Conservation (phyloP, 1,284 basidiomycete species). For the Tylopilus sp. region DNA sequence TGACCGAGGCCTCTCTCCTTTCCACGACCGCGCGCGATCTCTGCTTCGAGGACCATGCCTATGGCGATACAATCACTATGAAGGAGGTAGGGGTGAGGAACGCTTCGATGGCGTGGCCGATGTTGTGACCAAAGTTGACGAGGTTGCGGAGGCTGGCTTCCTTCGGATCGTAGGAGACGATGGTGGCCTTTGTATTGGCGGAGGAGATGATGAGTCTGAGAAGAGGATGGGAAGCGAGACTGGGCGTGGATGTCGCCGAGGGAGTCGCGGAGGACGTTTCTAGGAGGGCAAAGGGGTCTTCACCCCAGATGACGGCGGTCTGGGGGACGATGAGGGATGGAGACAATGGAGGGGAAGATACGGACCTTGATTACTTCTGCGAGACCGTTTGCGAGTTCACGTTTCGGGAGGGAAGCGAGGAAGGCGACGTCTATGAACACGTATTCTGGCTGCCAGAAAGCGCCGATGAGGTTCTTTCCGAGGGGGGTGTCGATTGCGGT, state of each 20-base stretch:
- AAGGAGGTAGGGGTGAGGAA: too few relatives aligned
- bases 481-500: constrained; percentile 96
- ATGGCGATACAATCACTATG: too few relatives aligned
- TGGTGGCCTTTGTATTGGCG: constrained; percentile 90
- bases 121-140: too few relatives aligned
- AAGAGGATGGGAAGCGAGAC: constrained; percentile 71
- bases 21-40: too few relatives aligned
- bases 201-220: constrained; percentile 84
- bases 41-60: too few relatives aligned
- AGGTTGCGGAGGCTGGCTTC: constrained; percentile 94
- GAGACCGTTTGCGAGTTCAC: constrained; percentile 98
- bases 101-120: too few relatives aligned
- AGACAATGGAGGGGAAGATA: constrained; percentile 2
- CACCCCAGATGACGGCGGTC: constrained; percentile 97
- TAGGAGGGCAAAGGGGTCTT: constrained; percentile 78
- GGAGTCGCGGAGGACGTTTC: constrained; percentile 78
- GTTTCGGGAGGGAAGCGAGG: constrained; percentile 78
- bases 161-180: constrained; percentile 92
- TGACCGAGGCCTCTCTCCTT: constrained; percentile 84
- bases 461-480: constrained; percentile 97
- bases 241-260: constrained; percentile 59
- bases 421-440: constrained; percentile 99
- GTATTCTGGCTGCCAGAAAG: constrained; percentile 97
- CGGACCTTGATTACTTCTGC: constrained; percentile 94
- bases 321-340: constrained; percentile 31